These are phyloP conservation scores for Podosphaera aphanis DNA, from an alignment of 2,329 filamentous ascomycete genomes.

Conservation along the genomic window DNA sequence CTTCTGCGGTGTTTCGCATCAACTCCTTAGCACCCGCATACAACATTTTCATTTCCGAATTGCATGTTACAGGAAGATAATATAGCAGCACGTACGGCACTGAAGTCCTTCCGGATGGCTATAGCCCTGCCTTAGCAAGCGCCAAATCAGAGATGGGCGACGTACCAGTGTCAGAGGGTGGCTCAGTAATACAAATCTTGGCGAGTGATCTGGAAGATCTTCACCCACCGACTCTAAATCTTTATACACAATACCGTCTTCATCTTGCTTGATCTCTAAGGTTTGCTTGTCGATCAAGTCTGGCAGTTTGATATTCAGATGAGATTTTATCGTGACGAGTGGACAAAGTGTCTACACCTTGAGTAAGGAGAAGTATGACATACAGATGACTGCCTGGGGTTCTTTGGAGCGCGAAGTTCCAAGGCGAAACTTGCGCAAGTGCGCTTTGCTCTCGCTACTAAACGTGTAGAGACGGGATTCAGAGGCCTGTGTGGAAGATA, in stretches of 20 bases:
- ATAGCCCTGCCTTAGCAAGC: neutral
- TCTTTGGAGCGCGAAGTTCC: slow-evolving; percentile 68
- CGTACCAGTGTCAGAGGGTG: slow-evolving; percentile 70
- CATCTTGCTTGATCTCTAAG: slow-evolving; percentile 69
- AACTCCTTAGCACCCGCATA: slow-evolving; percentile 92
- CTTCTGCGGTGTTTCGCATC: slow-evolving; percentile 81
- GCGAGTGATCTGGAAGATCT: slow-evolving; percentile 77
- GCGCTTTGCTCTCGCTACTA: slow-evolving; percentile 69
- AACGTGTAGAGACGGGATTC: slow-evolving; percentile 84
- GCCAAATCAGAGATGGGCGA: neutral
- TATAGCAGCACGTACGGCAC: slow-evolving; percentile 90
- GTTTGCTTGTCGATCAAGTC: slow-evolving; percentile 78
- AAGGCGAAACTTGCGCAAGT: slow-evolving; percentile 83
- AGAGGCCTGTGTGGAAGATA: slow-evolving; percentile 22
- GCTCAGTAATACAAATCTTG: slow-evolving; percentile 71
- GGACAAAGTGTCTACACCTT: neutral
- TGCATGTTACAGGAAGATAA: slow-evolving; percentile 83
- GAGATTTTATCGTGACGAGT: slow-evolving; percentile 2
- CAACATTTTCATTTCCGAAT: slow-evolving; percentile 67
- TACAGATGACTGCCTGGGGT: slow-evolving; percentile 88
- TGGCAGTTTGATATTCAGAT: slow-evolving; percentile 18
- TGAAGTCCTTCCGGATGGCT: slow-evolving; percentile 63
- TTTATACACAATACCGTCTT: slow-evolving; percentile 56
- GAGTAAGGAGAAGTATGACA: slow-evolving; percentile 19
- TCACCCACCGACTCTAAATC: slow-evolving; percentile 62